phyloP scores from a whole-genome alignment of 108 stramenopile genomes.

The Fistulifera solaris region DNA sequence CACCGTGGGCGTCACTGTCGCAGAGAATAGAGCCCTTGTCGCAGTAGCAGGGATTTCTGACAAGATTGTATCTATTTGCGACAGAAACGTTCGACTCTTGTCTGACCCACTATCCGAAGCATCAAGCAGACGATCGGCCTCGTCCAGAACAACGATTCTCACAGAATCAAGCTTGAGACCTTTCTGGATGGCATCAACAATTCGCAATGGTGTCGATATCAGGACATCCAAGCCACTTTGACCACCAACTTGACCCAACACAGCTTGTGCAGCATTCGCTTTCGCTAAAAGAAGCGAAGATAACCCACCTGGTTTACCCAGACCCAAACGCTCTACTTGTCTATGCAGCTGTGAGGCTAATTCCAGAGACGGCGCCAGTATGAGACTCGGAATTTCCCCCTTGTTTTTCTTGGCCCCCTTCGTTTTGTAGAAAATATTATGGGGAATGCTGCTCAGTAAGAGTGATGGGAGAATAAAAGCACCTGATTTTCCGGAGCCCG shows the following conservation, averaged over 20 bases:
- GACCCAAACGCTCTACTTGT: slow-evolving; percentile 82
- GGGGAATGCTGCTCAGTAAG: slow-evolving; percentile 57
- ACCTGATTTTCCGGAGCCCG: slow-evolving; percentile 79
- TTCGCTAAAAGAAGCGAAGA: slow-evolving; percentile 65
- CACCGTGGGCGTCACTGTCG: slow-evolving; percentile 87
- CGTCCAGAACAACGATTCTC: slow-evolving; percentile 90
- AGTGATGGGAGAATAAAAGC: slow-evolving; percentile 75
- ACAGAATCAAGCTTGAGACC: slow-evolving; percentile 53
- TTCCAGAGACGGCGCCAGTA: slow-evolving; percentile 93
- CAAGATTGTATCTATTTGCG: slow-evolving; percentile 93
- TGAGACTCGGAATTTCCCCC: slow-evolving; percentile 60
- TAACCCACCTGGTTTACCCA: slow-evolving; percentile 75
- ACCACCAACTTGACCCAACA: slow-evolving; percentile 55
- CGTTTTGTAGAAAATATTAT: slow-evolving; percentile 45
- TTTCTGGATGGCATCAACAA: slow-evolving; percentile 67
- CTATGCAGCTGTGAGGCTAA: slow-evolving; percentile 90
- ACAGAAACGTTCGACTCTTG: slow-evolving; percentile 66
- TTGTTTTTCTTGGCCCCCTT: slow-evolving; percentile 23
- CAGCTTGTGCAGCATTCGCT: slow-evolving; percentile 60
- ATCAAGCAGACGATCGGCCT: slow-evolving; percentile 93
- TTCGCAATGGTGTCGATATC: slow-evolving; percentile 64
- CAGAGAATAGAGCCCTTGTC: slow-evolving; percentile 89
- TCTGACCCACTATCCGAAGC: slow-evolving; percentile 57
- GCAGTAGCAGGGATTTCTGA: slow-evolving; percentile 58
- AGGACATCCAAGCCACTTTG: slow-evolving; percentile 69